Base-by-base conservation (phyloP, 2,329 filamentous ascomycete genomes). In the Fusarium albidum region DNA sequence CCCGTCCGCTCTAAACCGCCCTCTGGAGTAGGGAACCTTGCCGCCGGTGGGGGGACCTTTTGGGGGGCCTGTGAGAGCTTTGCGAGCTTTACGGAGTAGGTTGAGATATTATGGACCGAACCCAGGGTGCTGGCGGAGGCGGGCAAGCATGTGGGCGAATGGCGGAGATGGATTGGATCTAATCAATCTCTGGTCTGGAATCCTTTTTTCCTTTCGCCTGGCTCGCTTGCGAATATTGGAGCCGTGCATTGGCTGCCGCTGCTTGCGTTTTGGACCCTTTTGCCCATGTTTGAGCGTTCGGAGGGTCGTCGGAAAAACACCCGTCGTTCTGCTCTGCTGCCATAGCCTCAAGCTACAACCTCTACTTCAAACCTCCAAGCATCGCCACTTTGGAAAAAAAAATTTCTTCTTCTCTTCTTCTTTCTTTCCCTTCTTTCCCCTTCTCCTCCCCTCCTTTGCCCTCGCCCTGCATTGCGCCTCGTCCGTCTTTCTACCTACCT, bases 141-240 rank as follows among this genome's bases (percentile, higher is more conserved):
- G 17, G 29, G 10, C 29, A 29, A 48, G 38, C 59, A 60, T 62
- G 26, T 60, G 42, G 55, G 45, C 55, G 55, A 54, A 57, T 60
- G 39, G 42, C 27, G 38, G 35, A 29, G 31, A 49, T 31, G 39
- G 33, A 60, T 49, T 63, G 52, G 42, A 62, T 62, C 59, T 62
- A 62, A 63, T 62, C 59, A 60, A 62, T 62, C 59, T 60, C 28
- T 55, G 29, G 43, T 60, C 28, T 55, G 29, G 43, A 47, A 34
- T 27, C 12, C 34, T 38, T 47, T 47, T 44, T 37, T 43, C 25
- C 42, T 31, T 35, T 59, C 55, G 35, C 42, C 33, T 35, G 48
- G 40, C 31, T 31, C 31, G 33, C 35, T 34, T 49, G 39, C 10
- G 21, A 31, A 9, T 15, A 12, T 18, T 28, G 9, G 46, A 28